A percentile compares a stretch with the other conserved stretches of the same genome.
Conservation (phyloP, 106 monocot species). For the Dendrobium nobile region DNA sequence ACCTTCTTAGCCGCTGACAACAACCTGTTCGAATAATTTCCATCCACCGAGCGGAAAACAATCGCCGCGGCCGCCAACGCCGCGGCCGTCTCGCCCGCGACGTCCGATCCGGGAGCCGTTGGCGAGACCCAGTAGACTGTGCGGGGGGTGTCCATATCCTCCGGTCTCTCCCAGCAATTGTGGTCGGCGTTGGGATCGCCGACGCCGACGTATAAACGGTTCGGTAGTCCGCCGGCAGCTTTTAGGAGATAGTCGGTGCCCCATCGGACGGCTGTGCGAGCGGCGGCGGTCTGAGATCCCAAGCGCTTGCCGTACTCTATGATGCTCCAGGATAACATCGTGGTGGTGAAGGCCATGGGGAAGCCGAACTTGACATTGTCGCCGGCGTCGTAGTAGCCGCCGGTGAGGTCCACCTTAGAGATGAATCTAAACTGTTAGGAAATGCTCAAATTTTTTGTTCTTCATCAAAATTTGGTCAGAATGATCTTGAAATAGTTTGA, state of each 20-base stretch:
- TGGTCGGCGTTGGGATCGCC: slow-evolving; percentile 31
- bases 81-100: slow-evolving; percentile 61
- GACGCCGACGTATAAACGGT: slow-evolving; percentile 37
- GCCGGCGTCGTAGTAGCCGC: slow-evolving; percentile 79
- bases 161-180: slow-evolving; percentile 59
- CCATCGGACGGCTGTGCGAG: slow-evolving; percentile 41
- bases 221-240: slow-evolving; percentile 22
- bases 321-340: slow-evolving; percentile 66
- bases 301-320: slow-evolving; percentile 47
- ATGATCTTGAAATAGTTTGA: too few species aligned
- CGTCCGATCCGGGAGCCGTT: slow-evolving; percentile 42
- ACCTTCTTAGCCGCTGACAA: slow-evolving; percentile 23
- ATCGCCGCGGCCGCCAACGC: slow-evolving; percentile 46
- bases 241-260: slow-evolving; percentile 63
- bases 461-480: too few species aligned
- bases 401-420: slow-evolving; percentile 54
- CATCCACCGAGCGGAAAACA: slow-evolving; percentile 35
- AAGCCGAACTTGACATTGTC: slow-evolving; percentile 78
- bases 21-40: slow-evolving; percentile 30
- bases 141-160: slow-evolving; percentile 53
- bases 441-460: too few species aligned
- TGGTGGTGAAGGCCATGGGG: slow-evolving; percentile 79
- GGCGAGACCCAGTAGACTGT: slow-evolving; percentile 47
- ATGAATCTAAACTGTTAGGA: not conserved
- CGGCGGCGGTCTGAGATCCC: slow-evolving; percentile 16